Percentiles rank a stretch among this genome's conserved stretches.
phyloP scores from a whole-genome alignment of 257 asterid genomes.

The Cruciata laevipes region DNA sequence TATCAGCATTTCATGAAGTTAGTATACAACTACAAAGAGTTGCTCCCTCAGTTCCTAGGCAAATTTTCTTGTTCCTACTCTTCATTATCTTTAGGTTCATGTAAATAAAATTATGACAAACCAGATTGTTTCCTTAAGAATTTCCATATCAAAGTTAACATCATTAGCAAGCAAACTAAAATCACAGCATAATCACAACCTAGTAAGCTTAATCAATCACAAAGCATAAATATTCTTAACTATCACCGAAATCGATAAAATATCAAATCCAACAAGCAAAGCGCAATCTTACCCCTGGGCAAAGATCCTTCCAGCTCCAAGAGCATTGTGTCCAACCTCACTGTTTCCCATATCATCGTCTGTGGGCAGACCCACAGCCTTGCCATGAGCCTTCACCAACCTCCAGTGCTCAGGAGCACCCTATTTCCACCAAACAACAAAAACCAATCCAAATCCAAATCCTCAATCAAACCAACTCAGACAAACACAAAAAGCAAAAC shows the following conservation, averaged over 20 bases:
- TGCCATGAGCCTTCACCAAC: conserved; percentile 89
- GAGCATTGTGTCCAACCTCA: conserved; percentile 99
- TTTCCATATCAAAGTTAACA: too few species aligned
- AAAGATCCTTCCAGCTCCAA: conserved; percentile 96
- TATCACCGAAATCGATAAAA: background rate
- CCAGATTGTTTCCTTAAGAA: too few species aligned
- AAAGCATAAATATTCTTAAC: too few species aligned
- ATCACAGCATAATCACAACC: background rate
- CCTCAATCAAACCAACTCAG: background rate
- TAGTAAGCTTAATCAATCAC: background rate
- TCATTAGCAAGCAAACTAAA: background rate
- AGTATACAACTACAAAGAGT: background rate
- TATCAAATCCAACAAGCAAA: background rate
- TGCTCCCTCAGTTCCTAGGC: background rate
- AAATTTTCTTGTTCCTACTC: too few species aligned
- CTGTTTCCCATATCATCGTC: conserved; percentile 99
- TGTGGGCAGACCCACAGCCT: conserved; percentile 91
- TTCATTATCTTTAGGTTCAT: too few species aligned
- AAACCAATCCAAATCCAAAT: background rate
- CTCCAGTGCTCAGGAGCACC: conserved; percentile 97
- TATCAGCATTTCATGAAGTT: background rate
- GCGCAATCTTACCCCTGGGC: conserved; percentile 73
- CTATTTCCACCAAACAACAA: conserved; percentile 32
- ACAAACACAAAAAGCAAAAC: background rate
- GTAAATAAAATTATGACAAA: too few species aligned